A percentile compares a stretch with the other conserved stretches of the same genome.
These are phyloP conservation scores for Myxozyma monticola DNA, from an alignment of 805 yeast genomes.

Conservation along the genomic window DNA sequence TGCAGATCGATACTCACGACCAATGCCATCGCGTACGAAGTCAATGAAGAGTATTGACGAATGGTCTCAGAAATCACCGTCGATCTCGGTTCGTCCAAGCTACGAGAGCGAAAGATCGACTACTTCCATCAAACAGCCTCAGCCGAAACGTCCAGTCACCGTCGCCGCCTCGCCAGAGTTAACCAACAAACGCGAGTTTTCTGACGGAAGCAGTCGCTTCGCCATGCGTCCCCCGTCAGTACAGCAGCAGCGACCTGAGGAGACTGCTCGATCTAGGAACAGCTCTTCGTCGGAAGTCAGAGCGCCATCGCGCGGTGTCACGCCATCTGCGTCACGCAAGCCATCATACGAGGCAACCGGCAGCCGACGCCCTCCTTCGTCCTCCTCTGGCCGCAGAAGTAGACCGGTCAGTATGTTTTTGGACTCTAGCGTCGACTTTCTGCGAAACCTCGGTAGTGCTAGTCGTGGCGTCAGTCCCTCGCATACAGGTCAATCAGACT, in stretches of 20 bases:
- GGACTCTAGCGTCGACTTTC: conserved; percentile 29
- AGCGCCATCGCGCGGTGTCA: conserved; percentile 23
- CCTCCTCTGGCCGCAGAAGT: conserved; percentile 10
- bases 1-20: background rate
- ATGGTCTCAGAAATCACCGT: background rate
- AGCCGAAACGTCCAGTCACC: conserved; percentile 14
- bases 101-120: conserved; percentile 7
- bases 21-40: background rate
- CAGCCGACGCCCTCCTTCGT: conserved; percentile 2
- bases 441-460: conserved; percentile 21
- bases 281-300: too few relatives aligned
- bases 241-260: too few relatives aligned
- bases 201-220: conserved; percentile 2
- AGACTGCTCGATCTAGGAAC: too few relatives aligned
- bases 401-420: conserved; percentile 28
- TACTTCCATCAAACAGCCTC: conserved; percentile 11
- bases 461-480: conserved; percentile 23
- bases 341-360: conserved; percentile 19
- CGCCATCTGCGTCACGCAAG: conserved; percentile 18
- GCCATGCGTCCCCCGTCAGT: too few relatives aligned
- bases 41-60: conserved; percentile 9
- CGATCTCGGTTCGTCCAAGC: conserved; percentile 5
- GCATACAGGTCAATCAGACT: conserved; percentile 8
- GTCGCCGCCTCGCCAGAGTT: background rate
- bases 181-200: conserved; percentile 7